These are phyloP conservation scores for Barnettozyma siamensis DNA, from an alignment of 805 yeast species.

Conservation along the genomic window DNA sequence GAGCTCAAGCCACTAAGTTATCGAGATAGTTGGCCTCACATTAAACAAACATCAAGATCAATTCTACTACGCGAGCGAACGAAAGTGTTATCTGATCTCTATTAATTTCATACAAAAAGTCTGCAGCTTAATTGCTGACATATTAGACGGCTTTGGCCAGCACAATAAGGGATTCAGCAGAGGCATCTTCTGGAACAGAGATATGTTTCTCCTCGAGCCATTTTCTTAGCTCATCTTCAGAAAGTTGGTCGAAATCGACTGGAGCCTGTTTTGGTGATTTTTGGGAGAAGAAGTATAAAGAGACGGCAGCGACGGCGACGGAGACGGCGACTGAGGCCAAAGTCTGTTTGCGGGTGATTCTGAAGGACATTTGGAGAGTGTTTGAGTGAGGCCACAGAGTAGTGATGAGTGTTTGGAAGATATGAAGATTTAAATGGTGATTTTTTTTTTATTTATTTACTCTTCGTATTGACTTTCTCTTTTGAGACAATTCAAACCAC, in stretches of 20 bases:
- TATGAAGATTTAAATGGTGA: not conserved
- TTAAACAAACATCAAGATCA: too few relatives aligned
- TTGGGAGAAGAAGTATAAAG: slow-evolving; percentile 16
- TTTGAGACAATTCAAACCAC: slow-evolving; percentile 1
- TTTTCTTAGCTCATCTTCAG: slow-evolving; percentile 10
- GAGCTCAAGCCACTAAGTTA: too few relatives aligned
- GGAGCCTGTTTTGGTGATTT: slow-evolving; percentile 1
- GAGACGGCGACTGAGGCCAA: slow-evolving; percentile 10
- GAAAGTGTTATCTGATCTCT: too few relatives aligned
- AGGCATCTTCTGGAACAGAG: slow-evolving; percentile 11
- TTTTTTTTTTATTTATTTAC: not conserved
- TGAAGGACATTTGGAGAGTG: slow-evolving; percentile 9
- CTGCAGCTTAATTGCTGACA: too few relatives aligned
- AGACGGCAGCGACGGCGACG: slow-evolving; percentile 13
- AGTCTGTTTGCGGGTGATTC: slow-evolving; percentile 13
- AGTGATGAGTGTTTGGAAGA: not conserved
- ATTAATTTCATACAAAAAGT: too few relatives aligned
- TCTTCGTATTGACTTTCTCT: slow-evolving; percentile 5
- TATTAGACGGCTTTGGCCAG: slow-evolving; percentile 8
- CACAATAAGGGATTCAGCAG: slow-evolving; percentile 8
- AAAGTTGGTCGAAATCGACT: slow-evolving; percentile 4
- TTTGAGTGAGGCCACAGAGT: too few relatives aligned
- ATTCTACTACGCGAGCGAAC: too few relatives aligned
- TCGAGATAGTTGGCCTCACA: too few relatives aligned
- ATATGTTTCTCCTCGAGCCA: slow-evolving; percentile 7